Base-by-base conservation (phyloP, 2,329 filamentous ascomycete genomes). In the Exophiala xenobiotica region DNA sequence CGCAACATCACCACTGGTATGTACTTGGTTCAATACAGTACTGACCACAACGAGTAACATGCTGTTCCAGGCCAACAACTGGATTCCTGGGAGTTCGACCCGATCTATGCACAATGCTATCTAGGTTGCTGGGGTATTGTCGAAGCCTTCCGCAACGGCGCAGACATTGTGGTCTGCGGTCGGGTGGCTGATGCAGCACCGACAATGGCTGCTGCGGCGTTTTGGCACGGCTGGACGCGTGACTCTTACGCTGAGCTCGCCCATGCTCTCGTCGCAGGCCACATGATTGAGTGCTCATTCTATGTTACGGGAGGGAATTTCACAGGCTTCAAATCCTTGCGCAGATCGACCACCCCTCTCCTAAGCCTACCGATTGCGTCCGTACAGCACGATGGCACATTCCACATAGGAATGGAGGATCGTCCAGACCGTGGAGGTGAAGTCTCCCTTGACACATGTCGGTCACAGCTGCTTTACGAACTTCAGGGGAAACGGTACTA, bases 401-500 rank as follows among this genome's bases (percentile, higher is more conserved):
- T 67, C 18, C 59, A 70, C 12, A 72, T 75, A 55, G 70, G 68
- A 18, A 74, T 73, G 56, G 67, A 73, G 38, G 57, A 63, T 27
- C 26, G 26, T 6, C 26, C 26, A 2, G 63, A 64, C 52, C 58
- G 62, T 8, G 68, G 67, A 1, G 72, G 74, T 12, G 54, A 66
- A 2, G 65, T 74, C 14, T 70, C 67, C 1, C 70, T 73, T 6
- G 73, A 78, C 45, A 80, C 77, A 1, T 73, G 75, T 40, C 71
- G 70, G 0, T 74, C 72, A 3, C 78, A 80, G 54, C n/a, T 73
- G 6, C 9, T 46, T 9, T 46, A 46, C 14, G 73, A 79, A 60
- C 73, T 78, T 7, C 76, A 78, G 55, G 77, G 77, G 3, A 74
- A 73, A 1, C 74, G 72, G 68, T 81, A 81, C 61, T 77, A 73